Conservation (phyloP, 768 basidiomycete genomes). For the Mycena belliarum region DNA sequence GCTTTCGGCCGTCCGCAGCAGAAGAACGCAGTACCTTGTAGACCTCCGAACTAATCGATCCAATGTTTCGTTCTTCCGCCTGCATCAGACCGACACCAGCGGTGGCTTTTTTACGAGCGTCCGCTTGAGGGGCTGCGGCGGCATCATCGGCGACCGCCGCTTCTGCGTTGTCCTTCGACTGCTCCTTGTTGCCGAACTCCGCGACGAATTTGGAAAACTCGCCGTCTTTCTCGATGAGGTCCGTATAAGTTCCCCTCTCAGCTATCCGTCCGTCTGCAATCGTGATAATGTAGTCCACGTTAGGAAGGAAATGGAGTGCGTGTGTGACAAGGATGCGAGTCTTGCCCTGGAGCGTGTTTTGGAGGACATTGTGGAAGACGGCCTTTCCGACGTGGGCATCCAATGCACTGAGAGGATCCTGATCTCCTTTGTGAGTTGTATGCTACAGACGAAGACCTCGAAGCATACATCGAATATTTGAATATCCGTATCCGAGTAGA, state of each 20-base stretch:
- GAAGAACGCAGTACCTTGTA: no score
- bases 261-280: slow-evolving; percentile 75
- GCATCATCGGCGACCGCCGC: slow-evolving; percentile 46
- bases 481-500: slow-evolving; percentile 85
- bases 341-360: slow-evolving; percentile 60
- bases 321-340: slow-evolving; percentile 90
- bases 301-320: slow-evolving; percentile 84
- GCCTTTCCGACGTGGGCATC: slow-evolving; percentile 91
- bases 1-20: no score
- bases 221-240: slow-evolving; percentile 63
- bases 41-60: slow-evolving; percentile 52
- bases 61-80: slow-evolving; percentile 78
- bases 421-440: neutral
- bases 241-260: slow-evolving; percentile 76
- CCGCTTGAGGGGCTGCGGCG: slow-evolving; percentile 30
- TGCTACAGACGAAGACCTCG: neutral
- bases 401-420: slow-evolving; percentile 87
- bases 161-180: slow-evolving; percentile 48
- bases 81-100: slow-evolving; percentile 71
- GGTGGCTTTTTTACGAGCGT: slow-evolving; percentile 37
- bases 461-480: slow-evolving; percentile 73
- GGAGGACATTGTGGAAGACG: slow-evolving; percentile 83
- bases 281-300: slow-evolving; percentile 84
- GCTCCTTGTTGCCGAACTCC: slow-evolving; percentile 76
- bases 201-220: slow-evolving; percentile 73